phyloP scores from a whole-genome alignment of 2,329 filamentous ascomycete genomes.

The Chalara sp. region DNA sequence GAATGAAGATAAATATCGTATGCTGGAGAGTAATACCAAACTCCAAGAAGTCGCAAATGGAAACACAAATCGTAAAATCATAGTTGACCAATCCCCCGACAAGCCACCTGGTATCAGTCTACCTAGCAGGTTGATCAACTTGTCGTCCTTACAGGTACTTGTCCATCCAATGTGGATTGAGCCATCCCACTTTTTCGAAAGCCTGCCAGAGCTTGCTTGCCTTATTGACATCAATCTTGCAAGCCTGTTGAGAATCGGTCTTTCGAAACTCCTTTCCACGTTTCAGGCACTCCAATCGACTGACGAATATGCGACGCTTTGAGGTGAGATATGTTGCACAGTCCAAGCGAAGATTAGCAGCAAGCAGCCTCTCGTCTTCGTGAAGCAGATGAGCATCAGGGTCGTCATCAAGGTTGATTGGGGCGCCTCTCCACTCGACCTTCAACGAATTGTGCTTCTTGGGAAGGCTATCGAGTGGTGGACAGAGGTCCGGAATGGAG shows the following conservation, averaged over 20 bases:
- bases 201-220: conserved; percentile 87
- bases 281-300: conserved; percentile 58
- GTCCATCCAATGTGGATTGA: conserved; percentile 33
- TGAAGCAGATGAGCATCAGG: conserved; percentile 66
- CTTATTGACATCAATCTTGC: conserved; percentile 98
- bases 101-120: no score
- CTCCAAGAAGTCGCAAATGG: no score
- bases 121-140: no score
- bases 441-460: conserved; percentile 65
- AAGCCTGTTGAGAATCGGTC: conserved; percentile 93
- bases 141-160: conserved; percentile 10
- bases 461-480: conserved; percentile 59
- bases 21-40: no score
- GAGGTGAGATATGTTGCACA: conserved; percentile 86
- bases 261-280: conserved; percentile 83
- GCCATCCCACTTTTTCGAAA: conserved; percentile 82
- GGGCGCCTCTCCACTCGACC: conserved; percentile 79
- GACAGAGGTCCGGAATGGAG: conserved; percentile 65
- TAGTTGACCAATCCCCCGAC: no score
- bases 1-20: no score
- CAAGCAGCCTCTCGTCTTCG: conserved; percentile 69
- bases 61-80: no score
- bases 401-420: conserved; percentile 69
- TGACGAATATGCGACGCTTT: conserved; percentile 86
- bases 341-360: conserved; percentile 72